Percentiles rank a stretch among this genome's conserved stretches.
Conservation (phyloP, 192 early-diverging fungal species). For the Coemansia sp. region DNA sequence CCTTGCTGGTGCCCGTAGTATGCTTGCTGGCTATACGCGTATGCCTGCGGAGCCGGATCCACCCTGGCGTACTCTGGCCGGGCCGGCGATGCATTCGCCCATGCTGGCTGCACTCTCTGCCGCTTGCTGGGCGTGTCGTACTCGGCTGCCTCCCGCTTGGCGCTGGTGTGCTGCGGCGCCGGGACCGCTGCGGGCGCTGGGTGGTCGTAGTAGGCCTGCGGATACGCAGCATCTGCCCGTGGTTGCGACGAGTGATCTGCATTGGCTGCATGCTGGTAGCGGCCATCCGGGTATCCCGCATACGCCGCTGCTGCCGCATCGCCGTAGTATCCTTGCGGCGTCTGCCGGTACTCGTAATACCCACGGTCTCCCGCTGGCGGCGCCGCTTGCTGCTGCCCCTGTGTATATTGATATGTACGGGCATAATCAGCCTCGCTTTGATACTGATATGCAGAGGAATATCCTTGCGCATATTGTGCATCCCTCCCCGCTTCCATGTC, state of each 20-base stretch:
- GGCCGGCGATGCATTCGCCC: conserved; percentile 12
- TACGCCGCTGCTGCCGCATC: not conserved
- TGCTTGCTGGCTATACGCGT: conserved; percentile 4
- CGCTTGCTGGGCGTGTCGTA: conserved; percentile 29
- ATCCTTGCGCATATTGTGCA: conserved; percentile 3
- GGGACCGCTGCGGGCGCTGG: not conserved
- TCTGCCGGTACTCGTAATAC: conserved; percentile 3
- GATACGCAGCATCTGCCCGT: conserved; percentile 8
- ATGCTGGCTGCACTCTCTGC: conserved; percentile 35
- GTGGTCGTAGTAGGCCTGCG: conserved; percentile 16
- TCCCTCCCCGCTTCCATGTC: not conserved
- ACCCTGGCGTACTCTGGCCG: conserved; percentile 2
- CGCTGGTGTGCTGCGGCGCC: not conserved
- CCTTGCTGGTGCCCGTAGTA: not conserved
- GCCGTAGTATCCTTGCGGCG: conserved; percentile 6
- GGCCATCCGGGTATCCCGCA: conserved; percentile 2
- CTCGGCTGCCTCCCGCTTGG: conserved; percentile 13
- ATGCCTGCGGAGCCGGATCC: conserved; percentile 1
- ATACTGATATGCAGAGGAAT: not conserved
- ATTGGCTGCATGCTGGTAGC: not conserved
- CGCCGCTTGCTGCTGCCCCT: not conserved
- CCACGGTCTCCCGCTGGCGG: not conserved
- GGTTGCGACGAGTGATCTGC: conserved; percentile 16
- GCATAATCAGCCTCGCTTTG: not conserved
- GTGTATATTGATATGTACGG: not conserved